phyloP scores from a whole-genome alignment of 495 filamentous ascomycete species.

The Aspergillus carlsbadensis region DNA sequence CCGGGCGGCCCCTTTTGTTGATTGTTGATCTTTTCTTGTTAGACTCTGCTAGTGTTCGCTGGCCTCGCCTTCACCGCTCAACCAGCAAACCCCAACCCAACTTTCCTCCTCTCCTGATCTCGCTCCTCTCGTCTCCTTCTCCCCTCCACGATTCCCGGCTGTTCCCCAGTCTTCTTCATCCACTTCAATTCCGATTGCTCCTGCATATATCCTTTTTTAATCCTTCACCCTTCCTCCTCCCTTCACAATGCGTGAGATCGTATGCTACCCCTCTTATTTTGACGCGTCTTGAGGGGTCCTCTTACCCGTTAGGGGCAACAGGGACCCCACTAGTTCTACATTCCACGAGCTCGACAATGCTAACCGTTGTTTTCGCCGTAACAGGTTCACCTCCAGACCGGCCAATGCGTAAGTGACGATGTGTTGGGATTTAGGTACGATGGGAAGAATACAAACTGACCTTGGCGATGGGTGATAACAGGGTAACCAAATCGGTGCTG shows the following conservation, averaged over 20 bases:
- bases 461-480: constrained; percentile 38
- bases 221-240: constrained; percentile 40
- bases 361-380: constrained; percentile 37
- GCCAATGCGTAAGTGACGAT: constrained; percentile 80
- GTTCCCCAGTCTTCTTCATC: constrained; percentile 27
- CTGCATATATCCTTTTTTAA: constrained; percentile 16
- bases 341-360: constrained; percentile 27
- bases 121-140: constrained; percentile 21
- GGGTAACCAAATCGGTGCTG: constrained; percentile 99
- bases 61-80: constrained; percentile 28
- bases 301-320: constrained; percentile 35
- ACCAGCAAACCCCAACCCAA: constrained; percentile 18
- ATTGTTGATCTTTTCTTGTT: constrained; percentile 17
- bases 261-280: constrained; percentile 52
- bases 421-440: constrained; percentile 11
- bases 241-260: constrained; percentile 92
- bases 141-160: constrained; percentile 9
- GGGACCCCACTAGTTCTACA: constrained; percentile 43
- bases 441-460: constrained; percentile 26
- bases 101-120: constrained; percentile 21
- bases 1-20: constrained; percentile 22
- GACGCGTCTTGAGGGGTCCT: constrained; percentile 38
- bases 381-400: constrained; percentile 97
- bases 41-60: background rate
- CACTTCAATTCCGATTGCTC: constrained; percentile 18